Evolutionary conservation across 768 basidiomycete genomes (phyloP).

Genomic region (Amylocystis lapponica): DNA sequence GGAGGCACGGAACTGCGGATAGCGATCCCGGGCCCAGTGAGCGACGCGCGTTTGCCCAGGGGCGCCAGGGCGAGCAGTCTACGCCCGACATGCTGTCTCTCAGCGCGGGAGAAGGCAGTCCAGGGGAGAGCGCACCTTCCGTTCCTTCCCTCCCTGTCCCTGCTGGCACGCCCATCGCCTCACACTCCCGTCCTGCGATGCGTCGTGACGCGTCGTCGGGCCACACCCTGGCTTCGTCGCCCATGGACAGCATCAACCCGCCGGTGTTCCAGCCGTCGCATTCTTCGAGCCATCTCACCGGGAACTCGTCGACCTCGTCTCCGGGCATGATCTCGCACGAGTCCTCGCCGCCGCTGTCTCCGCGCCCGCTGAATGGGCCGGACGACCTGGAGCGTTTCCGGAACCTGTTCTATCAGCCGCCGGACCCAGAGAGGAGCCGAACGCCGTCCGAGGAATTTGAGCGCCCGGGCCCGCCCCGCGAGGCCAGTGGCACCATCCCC

Average conservation of each 20-base stretch:
- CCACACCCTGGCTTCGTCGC: constrained; percentile 23
- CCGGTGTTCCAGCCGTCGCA: constrained; percentile 18
- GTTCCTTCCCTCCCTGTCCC: neutral
- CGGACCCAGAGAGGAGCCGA: constrained; percentile 2
- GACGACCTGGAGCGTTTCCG: constrained; percentile 72
- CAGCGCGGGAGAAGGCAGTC: too few species aligned
- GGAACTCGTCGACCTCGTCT: constrained; percentile 19
- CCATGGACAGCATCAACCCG: constrained; percentile 18
- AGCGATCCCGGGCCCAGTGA: constrained; percentile 48
- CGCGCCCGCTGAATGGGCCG: constrained; percentile 45
- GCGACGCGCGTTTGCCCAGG: constrained; percentile 3
- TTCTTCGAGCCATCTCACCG: constrained; percentile 6
- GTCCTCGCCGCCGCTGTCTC: constrained; percentile 36
- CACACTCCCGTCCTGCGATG: constrained; percentile 10
- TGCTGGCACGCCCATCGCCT: too few species aligned
- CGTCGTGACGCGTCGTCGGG: constrained; percentile 13
- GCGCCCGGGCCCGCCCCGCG: constrained; percentile 16
- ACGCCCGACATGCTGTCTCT: too few species aligned
- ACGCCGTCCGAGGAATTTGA: constrained; percentile 5
- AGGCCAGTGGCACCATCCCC: constrained; percentile 21
- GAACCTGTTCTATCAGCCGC: constrained; percentile 65
- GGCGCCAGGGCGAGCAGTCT: too few species aligned
- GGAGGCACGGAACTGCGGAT: constrained; percentile 26
- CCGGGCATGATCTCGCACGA: constrained; percentile 24
- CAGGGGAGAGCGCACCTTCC: neutral